Base-by-base conservation (phyloP, 495 filamentous ascomycete species). In the Thozetella sp. region DNA sequence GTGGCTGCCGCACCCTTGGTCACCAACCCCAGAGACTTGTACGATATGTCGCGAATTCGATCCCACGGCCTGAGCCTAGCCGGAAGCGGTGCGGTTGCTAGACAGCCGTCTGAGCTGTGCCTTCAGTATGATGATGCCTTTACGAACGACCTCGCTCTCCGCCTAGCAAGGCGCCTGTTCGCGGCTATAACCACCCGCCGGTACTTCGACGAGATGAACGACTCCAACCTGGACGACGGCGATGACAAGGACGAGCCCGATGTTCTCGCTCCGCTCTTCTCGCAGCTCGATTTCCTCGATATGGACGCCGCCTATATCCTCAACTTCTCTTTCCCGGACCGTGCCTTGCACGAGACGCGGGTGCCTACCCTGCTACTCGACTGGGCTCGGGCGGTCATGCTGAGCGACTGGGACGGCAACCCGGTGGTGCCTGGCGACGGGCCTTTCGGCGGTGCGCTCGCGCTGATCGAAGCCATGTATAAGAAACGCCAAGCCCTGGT, bases 371-470 rank as follows among this genome's bases (percentile, higher is more conserved):
- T 85, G 22, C 67, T 93, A n/a, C 74, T 93, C 9, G 91, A 93
- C 66, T 94, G 90, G 91, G 83, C 93, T 20, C 83, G 88, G 55
- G 87, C 88, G 0, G 80, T 93, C 15, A 83, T 96, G 66, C 68
- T 94, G 15, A 84, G 87, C 37, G 85, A 89, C 60, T 96, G 92
- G 92, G 84, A 92, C 65, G 90, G 90, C 6, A 85, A 85, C 57
- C 83, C 89, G 1, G 85, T 87, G 34, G 81, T 95, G 55, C 75
- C 83, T 1, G 82, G 81, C 52, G 86, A 86, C 67, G 84, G 87
- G 24, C 76, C 87, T 22, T 85, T 90, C 50, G 90, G 89, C 50
- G 89, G 89, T 26, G 89, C 90, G 25, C 74, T 97, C 40, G 85
- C 86, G 59, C 84, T 94, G 26, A 80, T 97, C 50, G 75, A 82